phyloP scores from a whole-genome alignment of 164 flowering plant genomes.

The Magnolia kwangsiensis region DNA sequence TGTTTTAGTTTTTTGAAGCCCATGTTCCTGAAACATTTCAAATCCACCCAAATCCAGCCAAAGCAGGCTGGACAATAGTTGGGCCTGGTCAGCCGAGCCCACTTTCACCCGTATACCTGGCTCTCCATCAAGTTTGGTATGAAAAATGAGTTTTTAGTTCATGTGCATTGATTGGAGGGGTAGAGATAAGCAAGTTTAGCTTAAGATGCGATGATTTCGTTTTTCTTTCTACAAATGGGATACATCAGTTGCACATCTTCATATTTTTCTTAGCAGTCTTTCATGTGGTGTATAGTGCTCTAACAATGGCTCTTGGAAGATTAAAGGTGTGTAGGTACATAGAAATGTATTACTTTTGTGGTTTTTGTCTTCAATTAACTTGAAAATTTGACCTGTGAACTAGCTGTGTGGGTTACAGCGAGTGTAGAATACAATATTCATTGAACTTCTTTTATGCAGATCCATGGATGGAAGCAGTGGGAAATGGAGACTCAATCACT shows the following conservation, averaged over 20 bases:
- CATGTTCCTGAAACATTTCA: too few relatives aligned
- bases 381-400: not conserved
- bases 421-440: not conserved
- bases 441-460: conserved; percentile 39
- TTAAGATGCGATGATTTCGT: too few relatives aligned
- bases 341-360: not conserved
- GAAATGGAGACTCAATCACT: conserved; percentile 65
- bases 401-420: not conserved
- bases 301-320: conserved; percentile 87
- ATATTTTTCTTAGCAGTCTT: conserved; percentile 88
- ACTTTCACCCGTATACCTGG: too few relatives aligned
- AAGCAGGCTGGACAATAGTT: too few relatives aligned
- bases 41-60: too few relatives aligned
- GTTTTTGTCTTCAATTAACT: not conserved
- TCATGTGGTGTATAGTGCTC: conserved; percentile 68
- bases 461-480: conserved; percentile 93
- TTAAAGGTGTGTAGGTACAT: conserved; percentile 54
- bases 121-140: too few relatives aligned
- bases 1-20: too few relatives aligned
- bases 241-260: conserved; percentile 94
- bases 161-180: not conserved
- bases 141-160: too few relatives aligned
- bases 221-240: conserved; percentile 46
- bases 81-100: too few relatives aligned
- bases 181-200: not conserved